A percentile compares a stretch with the other conserved stretches of the same genome.
phyloP scores from a whole-genome alignment of 192 early-diverging fungal species.

The Gorgonomyces haynaldii region DNA sequence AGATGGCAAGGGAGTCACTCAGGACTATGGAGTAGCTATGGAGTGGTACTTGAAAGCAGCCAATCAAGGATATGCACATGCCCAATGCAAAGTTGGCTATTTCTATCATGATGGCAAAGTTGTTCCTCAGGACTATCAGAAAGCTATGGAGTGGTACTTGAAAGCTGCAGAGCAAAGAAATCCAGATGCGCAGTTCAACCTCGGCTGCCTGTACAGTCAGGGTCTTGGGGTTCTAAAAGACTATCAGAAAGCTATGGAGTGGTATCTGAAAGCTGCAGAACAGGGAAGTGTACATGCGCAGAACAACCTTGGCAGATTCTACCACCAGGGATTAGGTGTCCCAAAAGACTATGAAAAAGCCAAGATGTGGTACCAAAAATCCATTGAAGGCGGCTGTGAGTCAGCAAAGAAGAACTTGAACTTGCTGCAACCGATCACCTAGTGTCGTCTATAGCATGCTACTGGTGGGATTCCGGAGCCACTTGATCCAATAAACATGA shows the following conservation, averaged over 20 bases:
- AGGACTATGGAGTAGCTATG: constrained; percentile 3
- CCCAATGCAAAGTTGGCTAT: constrained; percentile 5
- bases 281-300: not conserved
- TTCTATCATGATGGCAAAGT: constrained; percentile 4
- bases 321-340: not conserved
- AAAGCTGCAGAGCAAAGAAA: constrained; percentile 12
- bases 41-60: constrained; percentile 14
- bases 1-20: constrained; percentile 23
- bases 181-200: constrained; percentile 7
- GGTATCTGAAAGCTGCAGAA: constrained; percentile 41
- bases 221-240: constrained; percentile 22
- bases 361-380: not conserved
- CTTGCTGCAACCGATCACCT: too few species aligned
- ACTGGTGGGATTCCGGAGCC: too few species aligned
- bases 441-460: too few species aligned
- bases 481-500: too few species aligned
- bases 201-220: constrained; percentile 11
- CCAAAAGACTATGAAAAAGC: constrained; percentile 5
- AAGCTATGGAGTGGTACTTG: constrained; percentile 11
- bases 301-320: not conserved
- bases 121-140: constrained; percentile 3
- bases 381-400: not conserved
- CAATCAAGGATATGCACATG: constrained; percentile 3
- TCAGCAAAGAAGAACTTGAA: too few species aligned
- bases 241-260: constrained; percentile 37